Base-by-base conservation (phyloP, 75 land plant genomes). In the Cupressus sempervirens region DNA sequence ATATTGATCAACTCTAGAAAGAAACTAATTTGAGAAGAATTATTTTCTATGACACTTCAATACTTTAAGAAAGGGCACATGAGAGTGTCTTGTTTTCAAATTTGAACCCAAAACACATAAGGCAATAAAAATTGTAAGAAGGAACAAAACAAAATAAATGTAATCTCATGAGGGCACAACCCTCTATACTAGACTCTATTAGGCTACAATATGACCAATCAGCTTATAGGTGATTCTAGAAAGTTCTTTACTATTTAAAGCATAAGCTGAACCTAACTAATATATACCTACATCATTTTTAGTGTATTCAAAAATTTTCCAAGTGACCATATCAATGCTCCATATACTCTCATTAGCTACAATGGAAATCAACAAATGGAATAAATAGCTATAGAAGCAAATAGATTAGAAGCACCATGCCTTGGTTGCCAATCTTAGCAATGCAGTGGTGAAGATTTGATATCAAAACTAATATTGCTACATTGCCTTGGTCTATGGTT, bases 291-390 rank as follows among this genome's bases (percentile, higher is more conserved):
- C 87, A 88, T 87, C 46, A 97, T 98, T 87, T 97, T 98, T 34
- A 98, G 99, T 76, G 99, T 97, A 74, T 97, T 97, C 80, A 97
- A 76, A 40, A 97, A 98, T 90, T 97, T 97, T 58, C 99, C 99
- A 67, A 97, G 94, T 20, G 98, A 97, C 99, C 99, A 97, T 98
- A 97, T 97, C 84, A 97, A 83, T 74, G 99, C 99, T 56, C 99
- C 99, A 90, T 97, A 97, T 13, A 97, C 99, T 85, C 99, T 94
- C 96, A 97, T 97, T 38, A 96, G 90, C 99, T 97, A 88, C 84
- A 87, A 86, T 26, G 58, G 32, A 48, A 68, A 62, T 18, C 40
- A 3, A 79, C n/a, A 83, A n/a, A n/a, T n/a, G n/a, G n/a, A n/a
- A n/a, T n/a, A n/a, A n/a, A n/a, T n/a, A n/a, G n/a, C n/a, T n/a